Evolutionary conservation across 306 rosid species (phyloP), one percentile per base, ranked within the genome.

Genomic region (Gleditsia sinensis): DNA sequence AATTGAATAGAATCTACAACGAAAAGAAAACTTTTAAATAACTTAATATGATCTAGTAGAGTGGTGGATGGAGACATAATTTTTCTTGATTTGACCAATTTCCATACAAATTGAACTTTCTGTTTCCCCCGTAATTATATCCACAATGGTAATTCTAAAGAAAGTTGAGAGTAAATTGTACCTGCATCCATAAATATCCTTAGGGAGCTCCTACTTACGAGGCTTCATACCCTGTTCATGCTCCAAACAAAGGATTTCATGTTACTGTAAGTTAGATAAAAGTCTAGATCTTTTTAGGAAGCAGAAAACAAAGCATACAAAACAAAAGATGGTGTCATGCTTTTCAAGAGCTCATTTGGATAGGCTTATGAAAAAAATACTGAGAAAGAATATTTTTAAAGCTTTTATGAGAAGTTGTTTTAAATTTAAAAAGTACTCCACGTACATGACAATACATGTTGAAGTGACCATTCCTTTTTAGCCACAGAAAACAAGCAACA

Each of bases 211-310:
- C 85, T 86, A 86, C 75, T 83, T 83, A 61, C 83, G 87, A 74
- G 90, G 83, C 82, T 86, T 83, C 90, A 83, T 80, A 78, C 87
- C 90, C 90, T 86, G 82, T 40, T 77, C 40, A 68, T 11, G 60
- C 11, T 42, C 71, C 30, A 21, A 13, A 75, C 76, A 50, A 69
- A 16, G 67, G 69, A 78, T 60, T 72, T 19, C 42, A 12, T 56
- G 42, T 72, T 66, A 69, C 36, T 37, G 30, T 55, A 55, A n/a
- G 75, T 46, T 53, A 40, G 64, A 69, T 70, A 61, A 34, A 61
- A 63, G 69, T 24, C 50, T 53, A 58, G 25, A 65, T 65, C 67
- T 71, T 81, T 77, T 20, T 19, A 43, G 49, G 70, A 81, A 75
- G 80, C 51, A 30, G 63, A 72, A 61, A 82, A 60, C 72, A 81